These are phyloP conservation scores for Ogataea trehalophila DNA, from an alignment of 805 yeast species.

Conservation along the genomic window DNA sequence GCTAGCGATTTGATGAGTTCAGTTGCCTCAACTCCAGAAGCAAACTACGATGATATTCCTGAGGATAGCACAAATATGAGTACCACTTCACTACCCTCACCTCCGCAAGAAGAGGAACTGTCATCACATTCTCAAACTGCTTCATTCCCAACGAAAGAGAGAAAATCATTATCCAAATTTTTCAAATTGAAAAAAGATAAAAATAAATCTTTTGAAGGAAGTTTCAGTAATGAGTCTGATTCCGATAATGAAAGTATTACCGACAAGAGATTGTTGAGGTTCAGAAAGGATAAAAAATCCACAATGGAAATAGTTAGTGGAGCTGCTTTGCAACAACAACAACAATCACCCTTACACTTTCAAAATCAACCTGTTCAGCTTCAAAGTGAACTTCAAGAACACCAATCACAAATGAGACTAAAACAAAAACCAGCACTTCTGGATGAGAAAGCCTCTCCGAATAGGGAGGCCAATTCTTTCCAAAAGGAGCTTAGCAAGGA, in stretches of 20 bases:
- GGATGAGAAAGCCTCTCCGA: no score
- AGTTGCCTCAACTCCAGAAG: not conserved
- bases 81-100: slow-evolving; percentile 5
- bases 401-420: not conserved
- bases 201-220: slow-evolving; percentile 7
- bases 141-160: slow-evolving; percentile 6
- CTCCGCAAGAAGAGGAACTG: slow-evolving; percentile 7
- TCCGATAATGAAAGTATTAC: slow-evolving; percentile 22
- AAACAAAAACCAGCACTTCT: not conserved
- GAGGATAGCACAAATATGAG: no score
- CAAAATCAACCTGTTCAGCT: not conserved
- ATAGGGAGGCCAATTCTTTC: no score
- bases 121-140: not conserved
- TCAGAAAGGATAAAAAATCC: slow-evolving; percentile 3
- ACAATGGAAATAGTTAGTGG: not conserved
- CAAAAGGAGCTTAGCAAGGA: no score
- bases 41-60: not conserved
- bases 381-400: not conserved
- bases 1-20: slow-evolving; percentile 8
- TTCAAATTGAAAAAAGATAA: slow-evolving; percentile 26
- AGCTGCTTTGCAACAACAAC: not conserved
- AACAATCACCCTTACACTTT: not conserved
- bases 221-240: slow-evolving; percentile 11
- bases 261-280: slow-evolving; percentile 11
- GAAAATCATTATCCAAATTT: slow-evolving; percentile 20